Evolutionary conservation across 176 grass and related monocot species (phyloP), one percentile per base, ranked within the genome.

Genomic region (Thalia dealbata): DNA sequence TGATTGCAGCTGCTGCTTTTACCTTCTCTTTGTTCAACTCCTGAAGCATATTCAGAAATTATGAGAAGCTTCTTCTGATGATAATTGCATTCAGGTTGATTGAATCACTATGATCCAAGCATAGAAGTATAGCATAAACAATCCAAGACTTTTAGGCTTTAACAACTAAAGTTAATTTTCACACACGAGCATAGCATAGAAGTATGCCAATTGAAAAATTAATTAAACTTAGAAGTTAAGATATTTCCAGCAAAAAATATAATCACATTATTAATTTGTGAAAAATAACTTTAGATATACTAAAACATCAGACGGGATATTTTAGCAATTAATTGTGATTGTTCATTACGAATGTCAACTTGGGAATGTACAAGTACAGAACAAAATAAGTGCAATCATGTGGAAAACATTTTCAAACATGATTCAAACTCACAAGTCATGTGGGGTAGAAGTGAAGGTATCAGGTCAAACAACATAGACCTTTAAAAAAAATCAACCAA

Each of bases 11-110:
- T 75, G 82, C 76, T 76, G 75, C 70, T 83, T 85, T 99, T 62
- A 72, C 60, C 79, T 85, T 93, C 71, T 93, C 95, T 93, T 79
- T 93, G 78, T 86, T 88, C 69, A 93, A 80, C 77, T 99, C 95
- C 95, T 99, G 66, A 86, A 79, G 74, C 11, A 82, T 48, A 74
- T 18, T 82, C 29, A 52, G 12, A 44, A 81, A 60, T 35, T 72
- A 78, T 73, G 78, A 73, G 27, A 78, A 81, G 27, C 28, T 45
- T 22, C 43, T 43, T 75, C 12, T 28, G 38, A 26, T 45, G 58
- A 46, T 19, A 62, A 44, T 26, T n/a, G 27, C 30, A 24, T 3
- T 24, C 52, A 66, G 13, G 6, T 0, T 16, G 3, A 15, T 15
- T 11, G 6, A 19, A 72, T 30, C 24, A 30, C 16, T 3, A 23